Conservation (phyloP, 108 stramenopile species). For the Stephanodiscus minutulus region DNA sequence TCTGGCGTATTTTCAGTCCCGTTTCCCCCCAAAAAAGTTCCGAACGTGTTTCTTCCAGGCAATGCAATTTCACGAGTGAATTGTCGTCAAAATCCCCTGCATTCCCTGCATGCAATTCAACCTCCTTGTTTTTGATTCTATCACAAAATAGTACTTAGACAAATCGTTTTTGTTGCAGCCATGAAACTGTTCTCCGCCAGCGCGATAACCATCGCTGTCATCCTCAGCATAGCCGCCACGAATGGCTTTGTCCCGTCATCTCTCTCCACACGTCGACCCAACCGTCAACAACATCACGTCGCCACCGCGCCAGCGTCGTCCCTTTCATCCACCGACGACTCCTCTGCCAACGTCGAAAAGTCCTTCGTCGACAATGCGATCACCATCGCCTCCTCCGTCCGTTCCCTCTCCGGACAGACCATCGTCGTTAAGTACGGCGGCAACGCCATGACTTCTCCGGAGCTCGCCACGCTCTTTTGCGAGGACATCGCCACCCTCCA, state of each 20-base stretch:
- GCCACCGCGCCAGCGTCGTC: neutral
- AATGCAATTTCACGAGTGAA: too few relatives aligned
- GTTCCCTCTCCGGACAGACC: conserved; percentile 67
- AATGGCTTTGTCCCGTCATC: neutral
- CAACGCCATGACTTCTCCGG: conserved; percentile 91
- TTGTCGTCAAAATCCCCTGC: too few relatives aligned
- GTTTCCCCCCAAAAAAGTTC: too few relatives aligned
- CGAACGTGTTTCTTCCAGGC: too few relatives aligned
- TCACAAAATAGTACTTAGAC: too few relatives aligned
- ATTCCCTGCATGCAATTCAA: too few relatives aligned
- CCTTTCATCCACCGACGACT: neutral
- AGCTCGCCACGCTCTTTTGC: conserved; percentile 81
- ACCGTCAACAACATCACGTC: neutral
- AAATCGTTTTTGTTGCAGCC: neutral
- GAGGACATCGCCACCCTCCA: conserved; percentile 86
- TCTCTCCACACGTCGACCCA: neutral
- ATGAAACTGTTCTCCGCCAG: conserved; percentile 7
- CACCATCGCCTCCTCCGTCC: conserved; percentile 65
- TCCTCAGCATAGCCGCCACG: neutral
- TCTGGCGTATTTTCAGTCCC: too few relatives aligned
- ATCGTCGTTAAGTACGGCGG: conserved; percentile 92
- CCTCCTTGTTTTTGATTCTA: too few relatives aligned
- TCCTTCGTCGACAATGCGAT: conserved; percentile 61
- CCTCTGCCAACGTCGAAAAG: too few relatives aligned
- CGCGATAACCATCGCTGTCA: neutral